Evolutionary conservation across 768 basidiomycete species (phyloP).

Genomic region (Floccularia luteovirens): DNA sequence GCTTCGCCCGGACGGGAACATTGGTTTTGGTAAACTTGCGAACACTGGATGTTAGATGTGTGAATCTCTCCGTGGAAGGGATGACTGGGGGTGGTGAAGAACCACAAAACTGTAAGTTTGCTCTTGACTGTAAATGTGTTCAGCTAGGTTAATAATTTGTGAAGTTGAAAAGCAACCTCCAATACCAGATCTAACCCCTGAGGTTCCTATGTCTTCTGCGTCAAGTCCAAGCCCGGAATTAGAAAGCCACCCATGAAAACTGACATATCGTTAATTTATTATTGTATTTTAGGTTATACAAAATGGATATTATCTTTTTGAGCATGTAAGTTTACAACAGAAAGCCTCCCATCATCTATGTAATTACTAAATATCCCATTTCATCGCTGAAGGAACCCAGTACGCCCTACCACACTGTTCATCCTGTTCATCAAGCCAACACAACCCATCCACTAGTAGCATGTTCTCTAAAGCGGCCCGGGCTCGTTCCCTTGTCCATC

Average conservation of each 20-base stretch:
- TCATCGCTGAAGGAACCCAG: conserved; percentile 86
- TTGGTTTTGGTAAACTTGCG: conserved; percentile 76
- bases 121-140: neutral
- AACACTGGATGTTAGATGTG: conserved; percentile 61
- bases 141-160: neutral
- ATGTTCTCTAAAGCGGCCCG: conserved; percentile 81
- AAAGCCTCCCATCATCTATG: too few species aligned
- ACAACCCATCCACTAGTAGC: conserved; percentile 83
- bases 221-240: conserved; percentile 10
- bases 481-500: conserved; percentile 78
- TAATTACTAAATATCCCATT: conserved; percentile 80
- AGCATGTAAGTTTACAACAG: neutral
- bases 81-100: conserved; percentile 25
- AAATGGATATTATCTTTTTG: neutral
- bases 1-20: conserved; percentile 70
- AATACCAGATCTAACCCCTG: conserved; percentile 13
- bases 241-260: conserved; percentile 8
- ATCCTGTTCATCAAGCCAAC: conserved; percentile 93
- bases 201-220: conserved; percentile 16
- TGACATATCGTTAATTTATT: neutral
- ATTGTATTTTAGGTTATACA: neutral
- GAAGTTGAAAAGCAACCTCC: conserved; percentile 9
- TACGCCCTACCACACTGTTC: conserved; percentile 57
- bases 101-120: conserved; percentile 9
- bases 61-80: conserved; percentile 48